Base-by-base conservation (phyloP, 2,329 filamentous ascomycete genomes). In the Eurotiales sp. region DNA sequence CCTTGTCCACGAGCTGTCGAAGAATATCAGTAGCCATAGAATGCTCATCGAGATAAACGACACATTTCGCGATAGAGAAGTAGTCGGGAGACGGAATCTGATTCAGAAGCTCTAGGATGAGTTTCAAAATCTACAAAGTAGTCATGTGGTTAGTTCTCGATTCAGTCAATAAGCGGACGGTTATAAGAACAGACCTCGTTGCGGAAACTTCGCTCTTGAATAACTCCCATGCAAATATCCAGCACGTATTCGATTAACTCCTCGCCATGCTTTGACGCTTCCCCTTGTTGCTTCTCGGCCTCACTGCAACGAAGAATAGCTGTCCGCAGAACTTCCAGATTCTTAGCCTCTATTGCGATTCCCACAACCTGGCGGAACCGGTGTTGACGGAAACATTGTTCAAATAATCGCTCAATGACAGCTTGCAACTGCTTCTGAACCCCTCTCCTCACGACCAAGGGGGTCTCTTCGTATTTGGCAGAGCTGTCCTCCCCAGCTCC, bases 221-320 rank as follows among this genome's bases (percentile, higher is more conserved):
- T 90, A 55, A 97, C 86, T 56, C 95, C 91, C 90, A 99, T 95
- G 77, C 92, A 96, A 59, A 99, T 95, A 60, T 91, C 85, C 55
- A 99, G 75, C 17, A 93, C 87, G 64, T 99, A 99, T 61, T 99
- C 93, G 86, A 99, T 93, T 52, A 99, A 74, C 67, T 97, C 92
- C 66, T 97, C 91, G 15, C 90, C 86, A 23, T 85, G 82, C 30
- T 75, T 72, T 19, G 75, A 74, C 15, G 71, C 72, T 57, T 84
- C 81, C 3, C 68, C 69, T 29, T 45, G 83, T 64, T 82, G 80
- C 72, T 87, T 90, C 71, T 90, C 89, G 58, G 95, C 90, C 45
- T 91, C 84, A 64, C 84, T 90, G n/a, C 89, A 92, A 29, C 90
- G 85, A 67, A 93, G 82, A 64, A 99, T 96, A 34, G 93, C 88